Evolutionary conservation across 768 basidiomycete species (phyloP).

Genomic region (Naganishia randhawae): DNA sequence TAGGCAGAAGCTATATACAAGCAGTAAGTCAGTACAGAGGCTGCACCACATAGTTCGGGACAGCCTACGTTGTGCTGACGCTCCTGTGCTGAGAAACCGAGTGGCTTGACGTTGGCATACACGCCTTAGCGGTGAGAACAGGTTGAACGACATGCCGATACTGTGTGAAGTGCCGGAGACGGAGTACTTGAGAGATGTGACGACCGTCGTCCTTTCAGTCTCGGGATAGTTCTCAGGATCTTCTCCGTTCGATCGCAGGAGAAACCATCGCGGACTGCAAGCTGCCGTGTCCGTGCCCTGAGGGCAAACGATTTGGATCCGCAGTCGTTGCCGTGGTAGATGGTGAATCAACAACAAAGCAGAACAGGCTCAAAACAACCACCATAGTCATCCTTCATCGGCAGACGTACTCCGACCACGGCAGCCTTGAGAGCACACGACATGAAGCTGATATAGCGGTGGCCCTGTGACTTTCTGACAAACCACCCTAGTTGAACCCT

Average conservation of each 20-base stretch:
- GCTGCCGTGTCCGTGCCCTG: not conserved
- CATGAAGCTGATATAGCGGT: not conserved
- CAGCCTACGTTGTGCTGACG: slow-evolving; percentile 3
- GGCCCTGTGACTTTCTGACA: not conserved
- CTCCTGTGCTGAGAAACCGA: not conserved
- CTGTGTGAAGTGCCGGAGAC: not conserved
- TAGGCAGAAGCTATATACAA: slow-evolving; percentile 27
- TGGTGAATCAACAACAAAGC: slow-evolving; percentile 19
- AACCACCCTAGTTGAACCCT: too few relatives aligned
- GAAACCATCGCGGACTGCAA: not conserved
- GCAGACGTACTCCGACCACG: too few relatives aligned
- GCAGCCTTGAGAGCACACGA: not conserved
- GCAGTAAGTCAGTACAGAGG: not conserved
- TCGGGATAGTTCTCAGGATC: not conserved
- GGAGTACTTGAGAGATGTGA: too few relatives aligned
- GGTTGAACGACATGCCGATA: slow-evolving; percentile 13
- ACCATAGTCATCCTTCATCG: too few relatives aligned
- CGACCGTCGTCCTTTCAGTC: too few relatives aligned
- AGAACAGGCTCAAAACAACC: slow-evolving; percentile 3
- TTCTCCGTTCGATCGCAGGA: slow-evolving; percentile 9
- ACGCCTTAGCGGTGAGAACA: slow-evolving; percentile 5
- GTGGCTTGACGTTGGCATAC: slow-evolving; percentile 2
- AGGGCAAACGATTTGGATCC: not conserved
- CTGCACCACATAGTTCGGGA: not conserved
- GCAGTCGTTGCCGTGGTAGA: slow-evolving; percentile 6